Percentiles rank a stretch among this genome's conserved stretches.
These are phyloP conservation scores for Fusarium protoensiforme DNA, from an alignment of 2,329 filamentous ascomycete genomes.

Conservation along the genomic window DNA sequence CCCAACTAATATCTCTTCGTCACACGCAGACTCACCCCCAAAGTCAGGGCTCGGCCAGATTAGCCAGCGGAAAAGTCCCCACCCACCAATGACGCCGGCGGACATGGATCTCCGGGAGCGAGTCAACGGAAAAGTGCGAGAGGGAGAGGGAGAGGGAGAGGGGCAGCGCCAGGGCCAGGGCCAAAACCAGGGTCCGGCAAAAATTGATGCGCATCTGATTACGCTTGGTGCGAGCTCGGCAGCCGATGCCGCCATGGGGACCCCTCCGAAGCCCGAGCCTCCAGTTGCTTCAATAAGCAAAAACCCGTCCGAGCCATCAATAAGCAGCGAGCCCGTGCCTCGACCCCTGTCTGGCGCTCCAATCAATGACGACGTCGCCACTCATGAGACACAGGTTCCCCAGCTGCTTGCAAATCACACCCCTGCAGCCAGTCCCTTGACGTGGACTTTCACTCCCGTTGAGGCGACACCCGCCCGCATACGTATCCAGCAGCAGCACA, in stretches of 20 bases:
- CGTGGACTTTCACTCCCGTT: conserved; percentile 26
- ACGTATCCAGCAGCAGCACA: conserved; percentile 14
- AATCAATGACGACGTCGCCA: conserved; percentile 29
- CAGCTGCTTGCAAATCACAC: conserved; percentile 23
- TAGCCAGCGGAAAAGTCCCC: conserved; percentile 23
- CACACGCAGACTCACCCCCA: conserved; percentile 15
- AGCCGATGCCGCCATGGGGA: conserved; percentile 32
- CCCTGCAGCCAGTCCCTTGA: conserved; percentile 24
- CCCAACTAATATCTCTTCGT: conserved; percentile 33
- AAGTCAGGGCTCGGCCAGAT: neutral
- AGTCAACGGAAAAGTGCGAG: conserved; percentile 27
- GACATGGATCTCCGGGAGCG: conserved; percentile 37
- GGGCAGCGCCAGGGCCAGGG: neutral
- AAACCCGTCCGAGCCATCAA: conserved; percentile 20
- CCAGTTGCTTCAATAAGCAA: conserved; percentile 33
- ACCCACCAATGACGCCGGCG: conserved; percentile 33
- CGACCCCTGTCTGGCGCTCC: conserved; percentile 38
- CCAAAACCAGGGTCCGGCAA: neutral
- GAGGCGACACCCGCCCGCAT: conserved; percentile 24
- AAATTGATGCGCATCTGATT: conserved; percentile 21
- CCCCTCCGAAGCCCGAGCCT: conserved; percentile 33
- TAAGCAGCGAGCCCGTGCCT: conserved; percentile 31
- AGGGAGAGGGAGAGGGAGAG: neutral
- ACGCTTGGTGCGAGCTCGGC: conserved; percentile 31
- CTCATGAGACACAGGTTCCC: conserved; percentile 37